phyloP scores from a whole-genome alignment of 2,329 filamentous ascomycete genomes.

The Hymenoscyphus linearis region DNA sequence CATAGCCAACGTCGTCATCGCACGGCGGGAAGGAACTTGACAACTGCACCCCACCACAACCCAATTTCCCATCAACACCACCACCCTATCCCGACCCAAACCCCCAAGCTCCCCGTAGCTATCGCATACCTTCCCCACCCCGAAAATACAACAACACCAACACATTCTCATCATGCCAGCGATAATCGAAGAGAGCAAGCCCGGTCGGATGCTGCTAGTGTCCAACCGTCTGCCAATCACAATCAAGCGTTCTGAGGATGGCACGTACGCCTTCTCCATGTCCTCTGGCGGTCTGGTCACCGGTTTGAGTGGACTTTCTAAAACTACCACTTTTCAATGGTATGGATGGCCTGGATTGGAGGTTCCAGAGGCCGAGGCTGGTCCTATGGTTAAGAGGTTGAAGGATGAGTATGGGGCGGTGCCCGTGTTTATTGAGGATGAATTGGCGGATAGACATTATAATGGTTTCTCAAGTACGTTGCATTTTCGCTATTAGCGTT shows the following conservation, averaged over 20 bases:
- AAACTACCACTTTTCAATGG: conserved; percentile 94
- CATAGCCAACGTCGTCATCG: not conserved
- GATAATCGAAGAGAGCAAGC: conserved; percentile 19
- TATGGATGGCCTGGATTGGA: conserved; percentile 97
- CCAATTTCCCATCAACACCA: not conserved
- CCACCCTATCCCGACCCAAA: not conserved
- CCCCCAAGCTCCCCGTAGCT: not conserved
- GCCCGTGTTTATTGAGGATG: conserved; percentile 89
- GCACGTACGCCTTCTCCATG: conserved; percentile 90
- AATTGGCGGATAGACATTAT: conserved; percentile 91
- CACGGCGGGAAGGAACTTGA: not conserved
- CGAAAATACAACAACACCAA: not conserved
- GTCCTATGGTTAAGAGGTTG: conserved; percentile 67
- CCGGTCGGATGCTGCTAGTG: conserved; percentile 65
- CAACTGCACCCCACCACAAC: not conserved
- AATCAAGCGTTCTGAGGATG: conserved; percentile 89
- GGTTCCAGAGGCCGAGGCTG: conserved; percentile 77
- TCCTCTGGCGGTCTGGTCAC: conserved; percentile 95
- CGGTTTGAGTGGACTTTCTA: conserved; percentile 83
- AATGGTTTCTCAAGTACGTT: conserved; percentile 93
- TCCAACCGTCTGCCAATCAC: conserved; percentile 96
- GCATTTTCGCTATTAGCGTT: not conserved
- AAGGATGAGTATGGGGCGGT: conserved; percentile 85
- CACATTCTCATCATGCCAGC: conserved; percentile 23
- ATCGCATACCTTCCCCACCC: not conserved